Evolutionary conservation across 768 basidiomycete species (phyloP).

Genomic region (Suillus decipiens): DNA sequence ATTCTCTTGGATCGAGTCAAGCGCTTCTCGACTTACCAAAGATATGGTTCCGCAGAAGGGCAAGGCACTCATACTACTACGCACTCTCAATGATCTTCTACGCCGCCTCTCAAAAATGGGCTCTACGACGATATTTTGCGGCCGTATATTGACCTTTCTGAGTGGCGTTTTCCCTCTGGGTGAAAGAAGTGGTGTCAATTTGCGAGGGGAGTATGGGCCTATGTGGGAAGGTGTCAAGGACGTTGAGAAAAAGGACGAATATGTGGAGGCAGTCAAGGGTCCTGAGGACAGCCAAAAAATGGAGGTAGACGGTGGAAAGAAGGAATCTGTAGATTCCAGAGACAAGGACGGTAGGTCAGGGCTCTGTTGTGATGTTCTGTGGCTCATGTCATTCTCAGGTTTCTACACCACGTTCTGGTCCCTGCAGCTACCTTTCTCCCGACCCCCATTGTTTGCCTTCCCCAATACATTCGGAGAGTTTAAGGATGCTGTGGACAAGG

Average conservation of each 20-base stretch:
- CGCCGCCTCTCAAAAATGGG: constrained; percentile 86
- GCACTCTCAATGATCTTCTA: constrained; percentile 85
- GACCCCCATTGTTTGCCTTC: constrained; percentile 68
- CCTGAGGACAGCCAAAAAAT: constrained; percentile 50
- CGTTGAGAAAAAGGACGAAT: constrained; percentile 35
- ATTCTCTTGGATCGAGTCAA: constrained; percentile 84
- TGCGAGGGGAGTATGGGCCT: constrained; percentile 85
- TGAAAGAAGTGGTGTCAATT: constrained; percentile 89
- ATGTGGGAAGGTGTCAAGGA: constrained; percentile 69
- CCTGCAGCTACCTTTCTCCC: constrained; percentile 81
- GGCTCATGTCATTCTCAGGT: constrained; percentile 41
- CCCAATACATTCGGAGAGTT: constrained; percentile 62
- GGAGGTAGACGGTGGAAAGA: constrained; percentile 59
- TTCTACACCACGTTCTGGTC: constrained; percentile 93
- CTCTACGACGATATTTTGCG: constrained; percentile 83
- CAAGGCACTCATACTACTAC: constrained; percentile 81
- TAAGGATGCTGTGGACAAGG: constrained; percentile 67
- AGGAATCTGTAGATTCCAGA: constrained; percentile 32
- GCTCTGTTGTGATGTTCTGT: neutral
- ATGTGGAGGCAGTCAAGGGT: constrained; percentile 31
- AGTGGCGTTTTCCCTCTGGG: constrained; percentile 85
- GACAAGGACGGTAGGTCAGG: constrained; percentile 60
- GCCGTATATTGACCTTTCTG: constrained; percentile 85
- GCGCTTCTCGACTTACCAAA: constrained; percentile 68
- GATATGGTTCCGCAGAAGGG: constrained; percentile 85